phyloP scores from a whole-genome alignment of 768 basidiomycete genomes.

The Rhodosporidiobolus sp. region DNA sequence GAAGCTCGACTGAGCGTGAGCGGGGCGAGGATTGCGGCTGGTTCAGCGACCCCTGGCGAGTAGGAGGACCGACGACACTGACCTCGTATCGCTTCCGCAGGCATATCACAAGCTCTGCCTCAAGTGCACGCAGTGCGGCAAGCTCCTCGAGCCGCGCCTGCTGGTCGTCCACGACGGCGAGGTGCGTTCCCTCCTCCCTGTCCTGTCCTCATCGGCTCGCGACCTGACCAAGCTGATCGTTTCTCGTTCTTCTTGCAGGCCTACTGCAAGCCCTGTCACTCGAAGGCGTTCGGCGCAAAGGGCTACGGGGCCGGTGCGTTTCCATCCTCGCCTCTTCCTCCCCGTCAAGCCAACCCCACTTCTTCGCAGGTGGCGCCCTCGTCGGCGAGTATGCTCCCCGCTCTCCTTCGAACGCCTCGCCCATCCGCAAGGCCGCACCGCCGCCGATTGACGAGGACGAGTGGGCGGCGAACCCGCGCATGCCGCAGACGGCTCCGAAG shows the following conservation, averaged over 20 bases:
- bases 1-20: no score
- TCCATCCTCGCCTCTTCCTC: not conserved
- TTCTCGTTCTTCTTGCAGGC: constrained; percentile 38
- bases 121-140: constrained; percentile 70
- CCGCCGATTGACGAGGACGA: constrained; percentile 10
- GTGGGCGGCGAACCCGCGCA: not conserved
- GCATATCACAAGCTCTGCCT: constrained; percentile 64
- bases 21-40: no score
- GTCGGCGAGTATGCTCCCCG: constrained; percentile 28
- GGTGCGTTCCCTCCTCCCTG: constrained; percentile 52
- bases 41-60: not conserved
- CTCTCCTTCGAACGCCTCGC: not conserved
- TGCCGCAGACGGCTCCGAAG: not conserved
- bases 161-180: constrained; percentile 79
- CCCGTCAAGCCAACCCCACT: not conserved
- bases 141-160: constrained; percentile 70
- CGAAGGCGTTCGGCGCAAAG: constrained; percentile 64
- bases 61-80: constrained; percentile 19
- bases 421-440: no score
- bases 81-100: constrained; percentile 45
- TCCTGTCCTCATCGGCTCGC: constrained; percentile 47
- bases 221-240: constrained; percentile 40
- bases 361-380: constrained; percentile 23
- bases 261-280: constrained; percentile 74
- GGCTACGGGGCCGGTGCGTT: constrained; percentile 31